Evolutionary conservation across 768 basidiomycete species (phyloP), one percentile per base, ranked within the genome.

Genomic region (Erythrobasidium yunnanense): DNA sequence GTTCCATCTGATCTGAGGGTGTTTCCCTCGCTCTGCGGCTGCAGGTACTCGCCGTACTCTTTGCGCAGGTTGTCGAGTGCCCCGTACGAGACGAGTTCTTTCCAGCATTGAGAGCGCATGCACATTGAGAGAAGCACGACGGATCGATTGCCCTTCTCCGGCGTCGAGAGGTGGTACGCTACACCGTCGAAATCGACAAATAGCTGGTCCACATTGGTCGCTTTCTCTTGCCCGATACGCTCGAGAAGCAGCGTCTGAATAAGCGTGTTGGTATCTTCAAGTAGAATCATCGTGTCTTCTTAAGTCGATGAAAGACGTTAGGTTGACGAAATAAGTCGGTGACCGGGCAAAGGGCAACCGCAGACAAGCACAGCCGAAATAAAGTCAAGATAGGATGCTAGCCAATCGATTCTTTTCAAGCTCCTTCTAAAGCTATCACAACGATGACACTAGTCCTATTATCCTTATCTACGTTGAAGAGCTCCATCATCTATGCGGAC

Each of bases 141-240:
- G 0, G 87, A 85, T 80, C 93, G 78, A 7, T 62, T 55, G 46
- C 68, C 89, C 74, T 86, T 84, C 23, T 87, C 84, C 2, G 87
- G 87, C 0, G 91, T 91, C 15, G 88, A 88, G 51, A 97, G 78
- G 76, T 87, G 92, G 78, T 96, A 99, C 47, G 90, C 84, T 58
- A 96, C 91, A 53, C 90, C 87, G 75, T 99, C 95, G 71, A 90
- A 99, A 78, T 99, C 95, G 57, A 97, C 95, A 72, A 99, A 99
- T 65, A 88, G 83, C 63, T 97, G 87, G 79, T 99, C 95, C 67
- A 96, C 80, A 30, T 87, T 84, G 4, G 87, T 84, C 15, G 93
- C 90, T 76, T 92, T 99, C 75, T 27, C 60, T 13, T 22, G 62
- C 30, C 51, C 29, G 57, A 66, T 20, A 22, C 55, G 66, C 56